Evolutionary conservation across 176 grass and related monocot species (phyloP).

Genomic region (Eleusine coracana): DNA sequence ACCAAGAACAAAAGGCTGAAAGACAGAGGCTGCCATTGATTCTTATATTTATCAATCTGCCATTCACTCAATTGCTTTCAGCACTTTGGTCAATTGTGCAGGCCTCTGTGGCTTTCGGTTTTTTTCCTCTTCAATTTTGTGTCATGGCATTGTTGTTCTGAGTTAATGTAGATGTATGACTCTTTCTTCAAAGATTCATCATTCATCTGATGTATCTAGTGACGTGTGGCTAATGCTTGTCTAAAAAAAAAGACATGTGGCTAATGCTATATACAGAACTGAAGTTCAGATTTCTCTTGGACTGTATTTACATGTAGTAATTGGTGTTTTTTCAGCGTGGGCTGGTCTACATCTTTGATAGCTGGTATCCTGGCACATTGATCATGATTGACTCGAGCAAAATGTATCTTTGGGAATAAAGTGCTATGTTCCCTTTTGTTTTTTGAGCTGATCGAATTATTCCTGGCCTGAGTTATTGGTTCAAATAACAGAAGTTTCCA

Average conservation of each 20-base stretch:
- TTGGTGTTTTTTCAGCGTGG: slow-evolving; percentile 2
- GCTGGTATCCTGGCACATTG: not conserved
- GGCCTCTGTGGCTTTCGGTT: slow-evolving; percentile 35
- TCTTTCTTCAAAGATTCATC: slow-evolving; percentile 40
- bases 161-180: slow-evolving; percentile 34
- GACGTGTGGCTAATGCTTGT: slow-evolving; percentile 32
- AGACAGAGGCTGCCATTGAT: not conserved
- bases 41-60: slow-evolving; percentile 12
- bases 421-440: not conserved
- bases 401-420: not conserved
- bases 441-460: not conserved
- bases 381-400: not conserved
- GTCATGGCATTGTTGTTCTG: slow-evolving; percentile 11
- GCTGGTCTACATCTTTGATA: not conserved
- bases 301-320: not conserved
- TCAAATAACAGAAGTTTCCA: not conserved
- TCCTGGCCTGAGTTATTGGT: not conserved
- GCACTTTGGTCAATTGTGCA: slow-evolving; percentile 23
- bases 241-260: slow-evolving; percentile 1
- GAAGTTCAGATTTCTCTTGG: not conserved
- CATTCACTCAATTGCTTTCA: slow-evolving; percentile 33
- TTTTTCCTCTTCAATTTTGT: slow-evolving; percentile 21
- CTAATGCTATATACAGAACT: slow-evolving; percentile 41
- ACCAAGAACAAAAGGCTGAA: slow-evolving; percentile 81
- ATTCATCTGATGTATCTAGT: slow-evolving; percentile 47